phyloP scores from a whole-genome alignment of 306 rosid genomes.

The Begonia masoniana region DNA sequence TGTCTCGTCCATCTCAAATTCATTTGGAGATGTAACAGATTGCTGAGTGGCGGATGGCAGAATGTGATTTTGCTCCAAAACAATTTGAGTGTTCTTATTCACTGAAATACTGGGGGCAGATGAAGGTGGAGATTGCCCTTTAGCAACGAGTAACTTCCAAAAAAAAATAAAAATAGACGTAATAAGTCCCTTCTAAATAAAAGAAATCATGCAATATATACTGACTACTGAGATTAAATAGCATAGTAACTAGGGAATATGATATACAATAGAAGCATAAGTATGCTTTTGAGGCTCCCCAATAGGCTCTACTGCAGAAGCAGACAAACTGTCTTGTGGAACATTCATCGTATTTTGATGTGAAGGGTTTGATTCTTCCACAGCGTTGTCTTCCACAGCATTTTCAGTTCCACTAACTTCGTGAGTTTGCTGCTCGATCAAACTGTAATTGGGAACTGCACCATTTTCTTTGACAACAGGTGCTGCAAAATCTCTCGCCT shows the following conservation, averaged over 20 bases:
- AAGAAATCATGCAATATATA: constrained; percentile 7
- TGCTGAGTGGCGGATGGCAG: constrained; percentile 21
- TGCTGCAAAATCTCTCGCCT: constrained; percentile 51
- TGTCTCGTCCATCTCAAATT: constrained; percentile 22
- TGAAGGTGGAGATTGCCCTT: constrained; percentile 38
- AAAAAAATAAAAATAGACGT: constrained; percentile 9
- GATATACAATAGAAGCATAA: constrained; percentile 85
- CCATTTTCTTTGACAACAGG: constrained; percentile 64
- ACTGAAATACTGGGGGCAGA: constrained; percentile 21
- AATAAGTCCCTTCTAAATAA: constrained; percentile 20
- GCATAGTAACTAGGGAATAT: constrained; percentile 10
- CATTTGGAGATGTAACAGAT: constrained; percentile 10
- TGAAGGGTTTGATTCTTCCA: constrained; percentile 48
- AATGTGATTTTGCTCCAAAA: constrained; percentile 28
- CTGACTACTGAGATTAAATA: too few relatives aligned
- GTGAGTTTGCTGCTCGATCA: constrained; percentile 52
- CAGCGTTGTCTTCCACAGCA: constrained; percentile 35
- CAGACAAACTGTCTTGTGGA: constrained; percentile 41
- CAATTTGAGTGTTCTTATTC: constrained; percentile 19
- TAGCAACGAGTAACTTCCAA: constrained; percentile 67
- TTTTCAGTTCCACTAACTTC: constrained; percentile 47
- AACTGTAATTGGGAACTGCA: constrained; percentile 43
- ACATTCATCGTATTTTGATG: constrained; percentile 39
- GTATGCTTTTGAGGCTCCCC: constrained; percentile 95
- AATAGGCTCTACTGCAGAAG: constrained; percentile 59